phyloP scores from a whole-genome alignment of 2,329 filamentous ascomycete genomes.

The Microsporum audouinii region DNA sequence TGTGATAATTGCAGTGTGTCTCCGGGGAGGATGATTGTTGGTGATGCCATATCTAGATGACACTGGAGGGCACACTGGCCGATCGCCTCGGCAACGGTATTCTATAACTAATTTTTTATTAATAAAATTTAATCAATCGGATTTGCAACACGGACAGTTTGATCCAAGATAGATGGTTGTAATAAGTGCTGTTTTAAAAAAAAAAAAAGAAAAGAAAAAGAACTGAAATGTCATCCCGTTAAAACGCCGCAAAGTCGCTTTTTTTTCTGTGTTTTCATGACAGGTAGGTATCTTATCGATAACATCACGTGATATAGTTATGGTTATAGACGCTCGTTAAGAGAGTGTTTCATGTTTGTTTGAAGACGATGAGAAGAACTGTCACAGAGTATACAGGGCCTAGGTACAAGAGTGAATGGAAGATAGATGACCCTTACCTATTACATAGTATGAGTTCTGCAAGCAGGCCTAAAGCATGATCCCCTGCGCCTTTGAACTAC shows the following conservation, averaged over 20 bases:
- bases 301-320: not conserved
- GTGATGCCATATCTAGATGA: constrained; percentile 41
- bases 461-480: not conserved
- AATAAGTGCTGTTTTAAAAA: not conserved
- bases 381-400: not conserved
- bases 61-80: not conserved
- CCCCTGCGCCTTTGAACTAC: not conserved
- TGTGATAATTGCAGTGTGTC: constrained; percentile 54
- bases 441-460: no score
- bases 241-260: not conserved
- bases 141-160: not conserved
- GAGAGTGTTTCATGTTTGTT: not conserved
- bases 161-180: not conserved
- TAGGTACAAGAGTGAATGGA: no score
- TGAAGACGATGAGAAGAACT: not conserved
- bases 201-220: not conserved
- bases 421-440: no score
- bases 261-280: not conserved
- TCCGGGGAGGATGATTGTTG: constrained; percentile 68
- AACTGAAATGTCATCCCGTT: not conserved
- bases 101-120: not conserved
- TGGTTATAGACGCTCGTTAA: not conserved
- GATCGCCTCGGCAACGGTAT: not conserved
- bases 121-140: not conserved
- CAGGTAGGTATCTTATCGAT: not conserved